Conservation (phyloP, 2,329 filamentous ascomycete species). For the Remersonia thermophila region DNA sequence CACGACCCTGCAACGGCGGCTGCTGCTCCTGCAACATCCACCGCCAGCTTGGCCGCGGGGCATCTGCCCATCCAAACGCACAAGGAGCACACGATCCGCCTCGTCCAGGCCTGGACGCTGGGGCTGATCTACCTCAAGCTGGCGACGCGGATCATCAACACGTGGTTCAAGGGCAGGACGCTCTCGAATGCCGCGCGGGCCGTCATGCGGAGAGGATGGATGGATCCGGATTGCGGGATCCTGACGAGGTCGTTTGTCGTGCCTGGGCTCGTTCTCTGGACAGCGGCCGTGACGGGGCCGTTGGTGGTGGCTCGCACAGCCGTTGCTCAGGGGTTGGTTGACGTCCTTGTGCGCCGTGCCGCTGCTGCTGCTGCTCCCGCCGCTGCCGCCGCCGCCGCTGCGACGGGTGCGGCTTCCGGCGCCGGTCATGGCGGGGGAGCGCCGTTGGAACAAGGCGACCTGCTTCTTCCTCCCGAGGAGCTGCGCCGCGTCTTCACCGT, state of each 20-base stretch:
- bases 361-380: conserved; percentile 11
- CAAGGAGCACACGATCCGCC: conserved; percentile 56
- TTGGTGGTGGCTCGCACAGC: conserved; percentile 42
- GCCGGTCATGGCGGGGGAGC: too few species aligned
- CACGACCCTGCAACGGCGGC: too few species aligned
- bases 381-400: too few species aligned
- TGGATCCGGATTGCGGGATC: conserved; percentile 64
- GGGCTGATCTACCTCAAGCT: conserved; percentile 85
- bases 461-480: too few species aligned
- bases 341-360: conserved; percentile 1
- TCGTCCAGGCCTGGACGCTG: conserved; percentile 89
- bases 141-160: conserved; percentile 53
- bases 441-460: too few species aligned
- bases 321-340: conserved; percentile 27
- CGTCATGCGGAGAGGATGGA: conserved; percentile 61
- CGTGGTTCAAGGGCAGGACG: conserved; percentile 56
- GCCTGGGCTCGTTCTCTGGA: conserved; percentile 53
- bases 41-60: too few species aligned
- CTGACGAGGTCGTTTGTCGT: conserved; percentile 81
- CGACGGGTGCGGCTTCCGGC: too few species aligned
- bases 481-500: conserved; percentile 20
- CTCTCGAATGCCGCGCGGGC: conserved; percentile 62
- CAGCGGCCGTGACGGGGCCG: conserved; percentile 52
- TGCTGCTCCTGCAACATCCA: too few species aligned
- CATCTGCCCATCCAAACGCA: too few species aligned